phyloP scores from a whole-genome alignment of 106 monocot species.

The Ottelia alismoides region DNA sequence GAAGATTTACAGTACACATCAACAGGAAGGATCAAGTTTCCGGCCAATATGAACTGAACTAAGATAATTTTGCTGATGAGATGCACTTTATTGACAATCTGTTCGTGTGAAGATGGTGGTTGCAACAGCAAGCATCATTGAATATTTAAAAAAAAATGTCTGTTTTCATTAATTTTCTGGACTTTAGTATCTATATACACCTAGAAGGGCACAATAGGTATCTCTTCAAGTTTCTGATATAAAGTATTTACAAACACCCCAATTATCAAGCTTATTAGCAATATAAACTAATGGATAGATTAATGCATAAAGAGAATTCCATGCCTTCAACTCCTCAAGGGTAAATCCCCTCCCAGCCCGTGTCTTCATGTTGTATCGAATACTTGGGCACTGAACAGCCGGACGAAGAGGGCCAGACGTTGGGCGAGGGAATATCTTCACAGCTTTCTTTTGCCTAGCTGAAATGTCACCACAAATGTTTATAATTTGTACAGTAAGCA shows the following conservation, averaged over 20 bases:
- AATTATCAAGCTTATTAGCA: no score
- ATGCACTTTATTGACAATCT: no score
- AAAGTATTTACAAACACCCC: neutral
- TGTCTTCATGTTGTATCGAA: constrained; percentile 53
- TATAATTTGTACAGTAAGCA: neutral
- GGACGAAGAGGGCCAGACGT: constrained; percentile 61
- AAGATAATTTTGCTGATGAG: no score
- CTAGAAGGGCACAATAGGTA: neutral
- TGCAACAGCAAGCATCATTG: no score
- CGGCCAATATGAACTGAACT: no score
- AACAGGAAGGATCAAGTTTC: no score
- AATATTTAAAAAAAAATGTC: no score
- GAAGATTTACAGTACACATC: no score
- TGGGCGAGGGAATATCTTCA: constrained; percentile 50
- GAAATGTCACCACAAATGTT: neutral
- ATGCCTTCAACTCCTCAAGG: constrained; percentile 48
- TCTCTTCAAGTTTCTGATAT: neutral
- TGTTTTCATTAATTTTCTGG: no score
- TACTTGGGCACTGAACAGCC: constrained; percentile 39
- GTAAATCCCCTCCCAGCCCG: constrained; percentile 47
- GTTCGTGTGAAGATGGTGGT: no score
- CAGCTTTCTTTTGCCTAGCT: constrained; percentile 58
- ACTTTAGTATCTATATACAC: no score
- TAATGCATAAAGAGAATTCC: neutral
- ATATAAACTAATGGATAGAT: no score